Conservation (phyloP, 116 monocot genomes). For the Papilionanthe hybrid region DNA sequence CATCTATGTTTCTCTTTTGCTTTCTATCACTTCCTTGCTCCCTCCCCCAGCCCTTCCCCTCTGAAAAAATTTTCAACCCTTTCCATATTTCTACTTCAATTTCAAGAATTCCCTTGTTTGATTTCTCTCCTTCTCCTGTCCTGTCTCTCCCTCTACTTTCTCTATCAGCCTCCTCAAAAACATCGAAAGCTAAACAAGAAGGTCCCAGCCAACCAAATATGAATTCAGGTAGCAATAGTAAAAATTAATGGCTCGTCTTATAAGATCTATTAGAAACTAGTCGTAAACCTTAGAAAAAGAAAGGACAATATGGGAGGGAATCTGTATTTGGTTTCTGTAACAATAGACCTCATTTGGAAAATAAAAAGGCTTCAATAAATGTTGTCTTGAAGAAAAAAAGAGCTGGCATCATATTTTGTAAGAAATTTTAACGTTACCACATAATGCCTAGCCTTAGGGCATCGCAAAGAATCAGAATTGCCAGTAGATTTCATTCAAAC, state of each 20-base stretch:
- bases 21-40: neutral
- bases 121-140: neutral
- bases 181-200: too few species aligned
- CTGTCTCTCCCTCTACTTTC: neutral
- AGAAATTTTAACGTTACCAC: neutral
- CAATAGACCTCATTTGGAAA: neutral
- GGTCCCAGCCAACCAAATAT: neutral
- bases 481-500: neutral
- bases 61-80: neutral
- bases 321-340: neutral
- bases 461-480: neutral
- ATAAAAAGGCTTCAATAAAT: neutral
- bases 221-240: neutral
- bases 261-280: neutral
- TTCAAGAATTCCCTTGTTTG: neutral
- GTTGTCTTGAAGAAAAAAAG: neutral
- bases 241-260: neutral
- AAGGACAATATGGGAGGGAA: neutral
- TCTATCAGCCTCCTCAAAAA: neutral
- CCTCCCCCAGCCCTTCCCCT: neutral
- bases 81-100: neutral
- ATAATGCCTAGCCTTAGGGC: neutral
- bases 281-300: neutral
- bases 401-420: neutral
- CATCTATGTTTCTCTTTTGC: neutral